Conservation (phyloP, 176 grass and related monocot genomes). For the Aegilops longissima region DNA sequence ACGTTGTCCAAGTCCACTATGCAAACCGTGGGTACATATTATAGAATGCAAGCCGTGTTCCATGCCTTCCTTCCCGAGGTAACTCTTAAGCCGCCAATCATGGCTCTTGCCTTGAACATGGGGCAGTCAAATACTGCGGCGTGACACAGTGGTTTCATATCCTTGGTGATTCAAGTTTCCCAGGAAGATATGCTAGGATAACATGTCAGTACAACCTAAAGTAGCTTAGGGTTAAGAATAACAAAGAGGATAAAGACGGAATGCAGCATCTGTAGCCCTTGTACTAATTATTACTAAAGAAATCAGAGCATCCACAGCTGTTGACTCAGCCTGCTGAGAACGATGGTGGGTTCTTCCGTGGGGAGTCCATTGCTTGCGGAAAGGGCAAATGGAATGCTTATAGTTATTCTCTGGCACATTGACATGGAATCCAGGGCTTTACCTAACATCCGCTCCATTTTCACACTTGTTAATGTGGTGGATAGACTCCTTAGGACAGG, state of each 20-base stretch:
- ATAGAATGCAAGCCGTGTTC: not conserved
- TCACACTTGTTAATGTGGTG: conserved; percentile 16
- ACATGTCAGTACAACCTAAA: not conserved
- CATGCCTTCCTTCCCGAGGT: not conserved
- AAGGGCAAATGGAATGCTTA: not conserved
- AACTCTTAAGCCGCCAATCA: not conserved
- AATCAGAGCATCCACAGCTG: not conserved
- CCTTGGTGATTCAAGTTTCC: conserved; percentile 14
- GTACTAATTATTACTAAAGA: not conserved
- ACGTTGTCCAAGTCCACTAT: not conserved
- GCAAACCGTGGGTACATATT: not conserved
- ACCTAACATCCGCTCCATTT: conserved; percentile 19
- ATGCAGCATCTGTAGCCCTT: not conserved
- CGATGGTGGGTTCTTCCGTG: conserved; percentile 18
- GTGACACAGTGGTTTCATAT: conserved; percentile 13
- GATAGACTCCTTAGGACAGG: conserved; percentile 19
- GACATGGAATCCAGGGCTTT: conserved; percentile 13
- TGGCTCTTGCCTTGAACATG: conserved; percentile 9
- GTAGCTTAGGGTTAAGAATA: conserved; percentile 10
- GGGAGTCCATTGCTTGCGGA: not conserved
- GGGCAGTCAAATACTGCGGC: not conserved
- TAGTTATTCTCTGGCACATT: conserved; percentile 17
- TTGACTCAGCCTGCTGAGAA: conserved; percentile 22
- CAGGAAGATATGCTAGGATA: not conserved
- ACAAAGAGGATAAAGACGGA: conserved; percentile 19